phyloP scores from a whole-genome alignment of 805 yeast species.

The Crinitomyces ghanaensis region DNA sequence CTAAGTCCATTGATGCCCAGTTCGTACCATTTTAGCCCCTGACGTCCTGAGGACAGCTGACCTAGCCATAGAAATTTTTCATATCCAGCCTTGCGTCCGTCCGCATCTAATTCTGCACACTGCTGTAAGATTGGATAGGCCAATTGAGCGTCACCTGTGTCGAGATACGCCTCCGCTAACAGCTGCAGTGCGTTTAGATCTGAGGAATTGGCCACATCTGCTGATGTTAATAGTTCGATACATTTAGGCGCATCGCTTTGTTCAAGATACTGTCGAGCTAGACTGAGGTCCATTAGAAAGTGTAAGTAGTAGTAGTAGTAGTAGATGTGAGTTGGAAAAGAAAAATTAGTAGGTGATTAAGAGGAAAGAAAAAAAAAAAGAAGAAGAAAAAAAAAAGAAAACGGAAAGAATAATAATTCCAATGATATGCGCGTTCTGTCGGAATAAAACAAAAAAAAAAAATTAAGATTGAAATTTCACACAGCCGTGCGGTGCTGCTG shows the following conservation, averaged over 20 bases:
- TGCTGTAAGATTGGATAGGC: conserved; percentile 54
- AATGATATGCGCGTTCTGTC: too few species aligned
- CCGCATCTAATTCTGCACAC: conserved; percentile 60
- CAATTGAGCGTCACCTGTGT: conserved; percentile 63
- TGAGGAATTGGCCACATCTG: conserved; percentile 17
- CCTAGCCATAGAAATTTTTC: conserved; percentile 87
- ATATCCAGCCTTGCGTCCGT: conserved; percentile 46
- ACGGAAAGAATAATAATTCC: conserved; percentile 4
- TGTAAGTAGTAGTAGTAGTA: too few species aligned
- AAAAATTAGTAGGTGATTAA: too few species aligned
- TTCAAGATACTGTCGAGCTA: conserved; percentile 36
- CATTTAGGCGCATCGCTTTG: conserved; percentile 45
- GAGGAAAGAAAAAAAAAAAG: too few species aligned
- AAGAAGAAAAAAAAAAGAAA: conserved; percentile 4
- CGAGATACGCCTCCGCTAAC: conserved; percentile 70
- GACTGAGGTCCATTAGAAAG: conserved; percentile 2
- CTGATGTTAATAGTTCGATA: conserved; percentile 32
- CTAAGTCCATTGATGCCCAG: conserved; percentile 50
- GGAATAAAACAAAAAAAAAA: too few species aligned
- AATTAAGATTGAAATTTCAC: too few species aligned
- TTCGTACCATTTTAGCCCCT: conserved; percentile 53
- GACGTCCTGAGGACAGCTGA: conserved; percentile 74
- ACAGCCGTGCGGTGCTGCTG: too few species aligned
- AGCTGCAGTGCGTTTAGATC: conserved; percentile 19
- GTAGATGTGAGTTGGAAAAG: too few species aligned